phyloP scores from a whole-genome alignment of 1,284 basidiomycete species.

The Moesziomyces aphidis region DNA sequence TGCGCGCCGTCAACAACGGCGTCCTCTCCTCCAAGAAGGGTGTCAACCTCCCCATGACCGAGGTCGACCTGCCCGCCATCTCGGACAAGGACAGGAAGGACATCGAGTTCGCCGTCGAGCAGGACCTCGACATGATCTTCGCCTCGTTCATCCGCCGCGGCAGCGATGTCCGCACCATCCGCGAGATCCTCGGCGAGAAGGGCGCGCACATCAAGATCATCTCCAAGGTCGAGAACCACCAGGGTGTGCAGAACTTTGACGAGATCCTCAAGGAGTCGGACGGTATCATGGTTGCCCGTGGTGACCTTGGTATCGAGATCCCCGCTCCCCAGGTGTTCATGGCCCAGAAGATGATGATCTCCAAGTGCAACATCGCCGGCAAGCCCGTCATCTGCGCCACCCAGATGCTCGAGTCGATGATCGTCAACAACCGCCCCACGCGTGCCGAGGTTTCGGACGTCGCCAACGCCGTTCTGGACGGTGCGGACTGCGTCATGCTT shows the following conservation, averaged over 20 bases:
- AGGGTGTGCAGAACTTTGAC: constrained; percentile 68
- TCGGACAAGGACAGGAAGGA: constrained; percentile 93
- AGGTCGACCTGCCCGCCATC: constrained; percentile 95
- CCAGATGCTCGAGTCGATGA: constrained; percentile 94
- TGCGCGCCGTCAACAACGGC: constrained; percentile 93
- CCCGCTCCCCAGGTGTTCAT: constrained; percentile 73
- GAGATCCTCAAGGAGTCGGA: constrained; percentile 68
- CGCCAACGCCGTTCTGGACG: constrained; percentile 67
- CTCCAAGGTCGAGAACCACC: constrained; percentile 68
- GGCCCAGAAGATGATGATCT: constrained; percentile 68
- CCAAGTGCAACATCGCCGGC: constrained; percentile 68
- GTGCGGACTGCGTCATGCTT: constrained; percentile 68
- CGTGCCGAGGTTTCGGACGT: constrained; percentile 68
- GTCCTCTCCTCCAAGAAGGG: constrained; percentile 96
- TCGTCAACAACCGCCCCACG: constrained; percentile 66
- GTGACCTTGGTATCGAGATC: constrained; percentile 68
- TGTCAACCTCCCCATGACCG: constrained; percentile 98
- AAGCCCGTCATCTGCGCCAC: constrained; percentile 98
- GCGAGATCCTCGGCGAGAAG: constrained; percentile 66
- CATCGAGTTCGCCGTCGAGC: constrained; percentile 93
- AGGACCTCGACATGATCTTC: constrained; percentile 90
- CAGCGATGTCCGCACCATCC: constrained; percentile 64
- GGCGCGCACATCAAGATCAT: constrained; percentile 68
- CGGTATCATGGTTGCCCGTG: constrained; percentile 68
- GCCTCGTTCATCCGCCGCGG: constrained; percentile 67